Evolutionary conservation across 2,329 filamentous ascomycete species (phyloP).

Genomic region (Cladosporium phlei): DNA sequence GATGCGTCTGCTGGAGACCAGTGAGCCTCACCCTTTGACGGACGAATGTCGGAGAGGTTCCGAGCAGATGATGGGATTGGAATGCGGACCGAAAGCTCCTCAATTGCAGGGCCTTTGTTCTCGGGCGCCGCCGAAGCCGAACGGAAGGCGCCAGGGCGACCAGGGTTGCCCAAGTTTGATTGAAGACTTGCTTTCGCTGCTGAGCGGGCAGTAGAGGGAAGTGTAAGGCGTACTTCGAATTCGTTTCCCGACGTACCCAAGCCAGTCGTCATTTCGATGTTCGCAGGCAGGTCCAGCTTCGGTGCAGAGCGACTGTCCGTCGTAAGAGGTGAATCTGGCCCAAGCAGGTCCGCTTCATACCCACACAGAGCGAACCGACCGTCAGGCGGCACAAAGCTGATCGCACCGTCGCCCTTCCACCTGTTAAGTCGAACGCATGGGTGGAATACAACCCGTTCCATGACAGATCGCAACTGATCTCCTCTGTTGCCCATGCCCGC

Average conservation of each 20-base stretch:
- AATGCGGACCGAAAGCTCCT: constrained; percentile 72
- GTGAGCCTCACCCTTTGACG: constrained; percentile 75
- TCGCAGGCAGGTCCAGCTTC: constrained; percentile 74
- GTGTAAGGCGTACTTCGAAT: constrained; percentile 72
- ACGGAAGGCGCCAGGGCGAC: constrained; percentile 22
- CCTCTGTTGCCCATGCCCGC: constrained; percentile 60
- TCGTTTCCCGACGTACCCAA: constrained; percentile 72
- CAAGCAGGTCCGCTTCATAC: constrained; percentile 88
- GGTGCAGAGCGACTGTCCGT: constrained; percentile 35
- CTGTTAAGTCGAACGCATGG: constrained; percentile 86
- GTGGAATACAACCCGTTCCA: constrained; percentile 91
- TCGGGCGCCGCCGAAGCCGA: constrained; percentile 19
- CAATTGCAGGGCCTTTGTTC: constrained; percentile 46
- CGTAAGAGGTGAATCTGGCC: constrained; percentile 49
- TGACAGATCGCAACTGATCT: constrained; percentile 44
- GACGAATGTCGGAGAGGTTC: constrained; percentile 75
- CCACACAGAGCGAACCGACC: constrained; percentile 89
- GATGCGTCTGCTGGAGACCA: constrained; percentile 68
- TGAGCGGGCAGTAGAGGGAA: constrained; percentile 17
- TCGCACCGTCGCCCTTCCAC: constrained; percentile 82
- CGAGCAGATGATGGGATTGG: constrained; percentile 75
- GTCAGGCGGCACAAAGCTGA: constrained; percentile 95
- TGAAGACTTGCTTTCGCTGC: constrained; percentile 27
- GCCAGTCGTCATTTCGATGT: constrained; percentile 73
- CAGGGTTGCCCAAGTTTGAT: constrained; percentile 21